Evolutionary conservation across 345 rosid genomes (phyloP).

Genomic region (Melastoma malabathricum): DNA sequence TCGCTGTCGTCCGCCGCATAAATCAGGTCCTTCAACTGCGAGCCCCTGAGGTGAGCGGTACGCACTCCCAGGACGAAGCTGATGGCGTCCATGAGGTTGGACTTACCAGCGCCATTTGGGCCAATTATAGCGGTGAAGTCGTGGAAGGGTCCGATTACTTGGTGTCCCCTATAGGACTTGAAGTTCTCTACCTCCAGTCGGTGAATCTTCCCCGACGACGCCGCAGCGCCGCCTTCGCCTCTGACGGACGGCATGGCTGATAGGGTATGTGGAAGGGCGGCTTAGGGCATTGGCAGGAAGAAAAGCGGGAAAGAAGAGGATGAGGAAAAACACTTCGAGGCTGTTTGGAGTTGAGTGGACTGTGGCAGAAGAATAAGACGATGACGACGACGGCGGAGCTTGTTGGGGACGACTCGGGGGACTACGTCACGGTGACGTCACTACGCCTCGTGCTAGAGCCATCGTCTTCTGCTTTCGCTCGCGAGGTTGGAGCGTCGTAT

Average conservation of each 20-base stretch:
- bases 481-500: no score
- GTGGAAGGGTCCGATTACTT: conserved; percentile 77
- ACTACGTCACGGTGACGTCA: no score
- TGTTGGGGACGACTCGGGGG: no score
- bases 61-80: conserved; percentile 98
- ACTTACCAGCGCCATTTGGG: conserved; percentile 96
- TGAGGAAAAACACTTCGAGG: neutral
- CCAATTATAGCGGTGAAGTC: conserved; percentile 98
- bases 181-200: conserved; percentile 84
- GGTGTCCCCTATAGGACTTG: conserved; percentile 91
- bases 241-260: conserved; percentile 48
- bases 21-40: conserved; percentile 88
- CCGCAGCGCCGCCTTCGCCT: neutral
- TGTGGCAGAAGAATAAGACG: no score
- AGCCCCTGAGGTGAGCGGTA: conserved; percentile 87
- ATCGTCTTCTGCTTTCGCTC: no score
- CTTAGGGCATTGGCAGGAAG: no score
- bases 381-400: no score
- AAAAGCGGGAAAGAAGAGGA: neutral
- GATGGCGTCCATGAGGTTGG: conserved; percentile 96
- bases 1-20: conserved; percentile 89
- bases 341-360: neutral
- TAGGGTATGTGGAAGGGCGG: conserved; percentile 5
- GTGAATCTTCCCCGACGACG: conserved; percentile 57
- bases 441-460: no score